A percentile compares a stretch with the other conserved stretches of the same genome.
These are phyloP conservation scores for Fraxinus floribunda DNA, from an alignment of 305 asterid species.

Conservation along the genomic window DNA sequence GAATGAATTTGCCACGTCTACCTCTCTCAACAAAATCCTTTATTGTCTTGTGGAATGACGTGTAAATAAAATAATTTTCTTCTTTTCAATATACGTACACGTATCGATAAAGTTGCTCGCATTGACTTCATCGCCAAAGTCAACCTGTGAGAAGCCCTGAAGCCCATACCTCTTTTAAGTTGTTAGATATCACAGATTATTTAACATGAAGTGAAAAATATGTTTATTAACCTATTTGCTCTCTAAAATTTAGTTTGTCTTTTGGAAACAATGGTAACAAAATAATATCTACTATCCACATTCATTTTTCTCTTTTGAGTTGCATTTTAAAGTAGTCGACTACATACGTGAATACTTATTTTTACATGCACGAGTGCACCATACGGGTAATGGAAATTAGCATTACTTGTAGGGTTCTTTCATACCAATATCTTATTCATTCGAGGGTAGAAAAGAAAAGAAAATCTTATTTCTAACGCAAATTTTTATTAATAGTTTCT, in stretches of 20 bases:
- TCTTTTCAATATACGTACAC: neutral
- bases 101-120: neutral
- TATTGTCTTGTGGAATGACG: neutral
- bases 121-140: neutral
- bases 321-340: neutral
- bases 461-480: neutral
- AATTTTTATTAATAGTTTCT: neutral
- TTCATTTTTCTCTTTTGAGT: neutral
- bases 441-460: neutral
- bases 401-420: neutral
- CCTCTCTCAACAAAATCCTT: neutral
- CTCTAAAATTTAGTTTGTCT: neutral
- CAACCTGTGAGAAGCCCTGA: neutral
- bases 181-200: neutral
- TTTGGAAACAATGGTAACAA: neutral
- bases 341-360: no score
- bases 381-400: neutral
- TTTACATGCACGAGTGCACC: neutral
- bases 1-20: neutral
- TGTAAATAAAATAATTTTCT: neutral
- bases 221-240: neutral
- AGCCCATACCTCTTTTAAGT: neutral
- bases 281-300: neutral
- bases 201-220: neutral
- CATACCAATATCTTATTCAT: neutral